Percentiles rank a stretch among this genome's conserved stretches.
Conservation (phyloP, 2,329 filamentous ascomycete genomes). For the Dryadomyces quercus-mongolicae region DNA sequence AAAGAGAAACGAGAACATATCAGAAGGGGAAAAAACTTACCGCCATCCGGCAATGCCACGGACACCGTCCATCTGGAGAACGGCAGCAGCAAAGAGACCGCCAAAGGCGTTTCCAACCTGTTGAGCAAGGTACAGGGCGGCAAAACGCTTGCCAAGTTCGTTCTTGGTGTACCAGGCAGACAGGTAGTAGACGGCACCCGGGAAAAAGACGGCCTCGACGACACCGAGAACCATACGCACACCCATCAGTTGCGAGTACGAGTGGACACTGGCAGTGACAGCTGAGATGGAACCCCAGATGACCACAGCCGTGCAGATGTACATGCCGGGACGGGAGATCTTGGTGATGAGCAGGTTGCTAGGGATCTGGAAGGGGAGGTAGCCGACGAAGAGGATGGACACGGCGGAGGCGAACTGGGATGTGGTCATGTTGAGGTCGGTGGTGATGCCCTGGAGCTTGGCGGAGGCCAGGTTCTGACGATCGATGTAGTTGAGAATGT, state of each 20-base stretch:
- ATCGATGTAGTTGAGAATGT: conserved; percentile 12
- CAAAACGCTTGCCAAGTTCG: conserved; percentile 24
- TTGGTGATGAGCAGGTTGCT: conserved; percentile 30
- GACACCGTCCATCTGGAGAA: conserved; percentile 30
- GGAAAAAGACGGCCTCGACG: conserved; percentile 22
- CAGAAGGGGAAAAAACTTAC: conserved; percentile 34
- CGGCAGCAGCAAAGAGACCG: conserved; percentile 34
- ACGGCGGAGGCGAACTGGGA: conserved; percentile 50
- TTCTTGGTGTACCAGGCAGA: conserved; percentile 27
- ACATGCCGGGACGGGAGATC: conserved; percentile 11
- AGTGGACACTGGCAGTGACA: conserved; percentile 22
- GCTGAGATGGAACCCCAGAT: conserved; percentile 21
- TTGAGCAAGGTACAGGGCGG: conserved; percentile 22
- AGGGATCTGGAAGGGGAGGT: conserved; percentile 51
- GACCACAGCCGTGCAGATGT: conserved; percentile 17
- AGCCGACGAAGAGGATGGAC: conserved; percentile 50
- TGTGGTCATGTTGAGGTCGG: conserved; percentile 7
- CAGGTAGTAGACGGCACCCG: conserved; percentile 28
- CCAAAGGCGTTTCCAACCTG: conserved; percentile 24
- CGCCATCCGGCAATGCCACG: conserved; percentile 37
- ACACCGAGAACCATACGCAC: conserved; percentile 24
- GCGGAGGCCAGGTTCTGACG: conserved; percentile 9
- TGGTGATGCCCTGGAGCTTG: conserved; percentile 9
- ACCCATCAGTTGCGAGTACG: conserved; percentile 20
- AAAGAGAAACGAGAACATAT: background rate